Conservation (phyloP, 2,329 filamentous ascomycete genomes). For the Stagonosporopsis vannaccii region DNA sequence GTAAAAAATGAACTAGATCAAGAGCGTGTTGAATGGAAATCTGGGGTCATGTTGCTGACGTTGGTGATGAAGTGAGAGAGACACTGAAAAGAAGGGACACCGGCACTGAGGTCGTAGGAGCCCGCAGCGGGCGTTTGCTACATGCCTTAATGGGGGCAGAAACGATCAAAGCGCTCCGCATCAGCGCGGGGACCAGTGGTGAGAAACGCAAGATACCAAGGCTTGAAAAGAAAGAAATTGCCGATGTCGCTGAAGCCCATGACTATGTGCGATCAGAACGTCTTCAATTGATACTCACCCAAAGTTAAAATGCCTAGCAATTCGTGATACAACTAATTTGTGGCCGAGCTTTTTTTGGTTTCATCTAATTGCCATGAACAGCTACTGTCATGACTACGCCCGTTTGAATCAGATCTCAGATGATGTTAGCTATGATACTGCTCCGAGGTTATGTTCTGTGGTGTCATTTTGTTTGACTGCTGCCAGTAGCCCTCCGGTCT, state of each 20-base stretch:
- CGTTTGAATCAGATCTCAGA: no score
- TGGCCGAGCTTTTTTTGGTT: no score
- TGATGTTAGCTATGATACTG: neutral
- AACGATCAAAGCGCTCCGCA: neutral
- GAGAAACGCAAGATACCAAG: neutral
- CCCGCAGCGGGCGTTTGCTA: constrained; percentile 2
- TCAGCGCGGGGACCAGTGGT: no score
- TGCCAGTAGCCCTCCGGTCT: neutral
- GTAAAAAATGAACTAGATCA: neutral
- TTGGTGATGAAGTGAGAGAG: neutral
- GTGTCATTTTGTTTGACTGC: neutral
- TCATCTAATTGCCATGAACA: no score
- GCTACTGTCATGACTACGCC: no score
- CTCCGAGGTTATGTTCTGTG: neutral
- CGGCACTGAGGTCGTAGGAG: neutral
- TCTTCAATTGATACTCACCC: no score
- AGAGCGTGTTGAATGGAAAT: neutral
- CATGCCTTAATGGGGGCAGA: constrained; percentile 1
- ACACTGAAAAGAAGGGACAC: neutral
- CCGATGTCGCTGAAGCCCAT: neutral
- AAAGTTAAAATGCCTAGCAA: neutral
- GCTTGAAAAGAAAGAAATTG: neutral
- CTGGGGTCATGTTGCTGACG: neutral
- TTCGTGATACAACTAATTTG: no score
- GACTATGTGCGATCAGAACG: neutral